Evolutionary conservation across 768 basidiomycete genomes (phyloP), one percentile per base, ranked within the genome.

Genomic region (Lyophyllum decastes): DNA sequence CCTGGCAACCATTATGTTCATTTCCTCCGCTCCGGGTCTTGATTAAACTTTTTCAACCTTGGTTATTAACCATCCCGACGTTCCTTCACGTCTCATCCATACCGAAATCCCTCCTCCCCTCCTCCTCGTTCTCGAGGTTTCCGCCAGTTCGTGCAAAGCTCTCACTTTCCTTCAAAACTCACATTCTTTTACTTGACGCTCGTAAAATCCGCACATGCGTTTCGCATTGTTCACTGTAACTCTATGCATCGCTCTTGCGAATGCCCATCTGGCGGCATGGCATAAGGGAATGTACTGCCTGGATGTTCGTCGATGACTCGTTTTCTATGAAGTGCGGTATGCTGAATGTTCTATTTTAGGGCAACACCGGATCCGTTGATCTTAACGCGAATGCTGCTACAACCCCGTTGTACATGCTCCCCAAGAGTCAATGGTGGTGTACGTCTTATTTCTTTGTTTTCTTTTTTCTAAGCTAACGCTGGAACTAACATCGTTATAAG

Each of bases 401-500:
- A 2, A 68, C 61, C 1, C 82, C 82, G 9, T 63, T 82, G 47
- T 83, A 76, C 58, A 73, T 78, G 55, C 70, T 80, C 4, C 33
- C 68, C 19, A 70, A 73, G 59, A 68, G 63, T 11, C 65, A 76
- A 17, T 83, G 79, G 76, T 83, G 80, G 80, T 76, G 81, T 80
- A 54, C 66, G 74, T 73, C 17, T 16, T 27, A 41, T 21, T 21
- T 22, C 33, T 14, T 55, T 51, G 8, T 25, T 8, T 44, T 10
- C 30, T 5, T 30, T 30, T 30, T 30, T 30, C 30, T 4, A 30
- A n/a, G n/a, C 5, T 9, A 8, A 26, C 5, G 5, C 16, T n/a
- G 21, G 3, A 30, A 19, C 52, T 54, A 9, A 44, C 40, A 5
- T 35, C 25, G 0, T 10, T 22, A 4, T 4, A 45, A 77, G 76